Evolutionary conservation across 495 filamentous ascomycete species (phyloP).

Genomic region (Penicillium desertorum): DNA sequence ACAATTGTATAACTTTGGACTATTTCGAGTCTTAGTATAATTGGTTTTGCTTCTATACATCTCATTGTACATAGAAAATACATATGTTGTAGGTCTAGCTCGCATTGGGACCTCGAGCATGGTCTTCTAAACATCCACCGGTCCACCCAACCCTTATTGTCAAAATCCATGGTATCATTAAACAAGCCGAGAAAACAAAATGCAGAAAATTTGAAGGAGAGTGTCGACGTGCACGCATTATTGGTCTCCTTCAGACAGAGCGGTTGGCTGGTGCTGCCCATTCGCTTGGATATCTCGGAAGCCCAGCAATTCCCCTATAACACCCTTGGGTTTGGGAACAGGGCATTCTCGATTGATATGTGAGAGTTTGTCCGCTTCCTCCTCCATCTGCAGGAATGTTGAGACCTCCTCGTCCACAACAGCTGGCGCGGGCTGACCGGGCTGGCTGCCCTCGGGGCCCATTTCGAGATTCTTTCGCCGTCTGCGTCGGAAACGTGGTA

Average conservation of each 20-base stretch:
- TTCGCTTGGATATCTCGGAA: constrained; percentile 41
- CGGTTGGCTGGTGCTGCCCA: constrained; percentile 14
- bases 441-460: constrained; percentile 21
- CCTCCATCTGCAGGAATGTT: constrained; percentile 47
- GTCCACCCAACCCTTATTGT: constrained; percentile 14
- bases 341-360: constrained; percentile 61
- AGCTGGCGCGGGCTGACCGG: constrained; percentile 21
- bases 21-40: constrained; percentile 2
- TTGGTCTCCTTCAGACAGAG: constrained; percentile 16
- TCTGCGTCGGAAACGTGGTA: constrained; percentile 36
- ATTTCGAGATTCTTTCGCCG: constrained; percentile 35
- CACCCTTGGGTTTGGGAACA: constrained; percentile 77
- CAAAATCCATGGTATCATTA: constrained; percentile 35
- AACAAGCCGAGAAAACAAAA: constrained; percentile 21
- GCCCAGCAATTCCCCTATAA: constrained; percentile 72
- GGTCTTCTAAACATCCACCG: constrained; percentile 13
- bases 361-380: constrained; percentile 41
- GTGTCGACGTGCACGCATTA: constrained; percentile 6
- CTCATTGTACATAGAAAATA: constrained; percentile 19
- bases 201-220: constrained; percentile 13
- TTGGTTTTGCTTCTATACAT: constrained; percentile 9
- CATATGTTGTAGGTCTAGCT: constrained; percentile 11
- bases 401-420: constrained; percentile 45
- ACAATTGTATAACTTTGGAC: background rate
- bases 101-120: constrained; percentile 9